Evolutionary conservation across 139 green algal genomes (phyloP).

Genomic region (Trebouxia sp.): DNA sequence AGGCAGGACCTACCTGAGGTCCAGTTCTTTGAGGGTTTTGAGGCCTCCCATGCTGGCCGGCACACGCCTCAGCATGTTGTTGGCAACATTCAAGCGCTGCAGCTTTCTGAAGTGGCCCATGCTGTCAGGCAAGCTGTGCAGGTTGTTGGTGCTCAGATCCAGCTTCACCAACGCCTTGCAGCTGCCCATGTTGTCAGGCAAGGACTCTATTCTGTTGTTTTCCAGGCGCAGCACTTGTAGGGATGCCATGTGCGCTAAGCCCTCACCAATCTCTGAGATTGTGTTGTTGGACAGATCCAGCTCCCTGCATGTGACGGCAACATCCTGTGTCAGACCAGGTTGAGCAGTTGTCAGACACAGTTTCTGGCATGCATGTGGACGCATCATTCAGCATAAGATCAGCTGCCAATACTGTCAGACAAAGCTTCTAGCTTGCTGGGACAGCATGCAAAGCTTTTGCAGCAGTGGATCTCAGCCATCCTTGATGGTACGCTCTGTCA

Average conservation of each 20-base stretch:
- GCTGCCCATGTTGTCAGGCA: slow-evolving; percentile 75
- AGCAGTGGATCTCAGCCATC: too few species aligned
- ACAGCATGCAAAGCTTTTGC: too few species aligned
- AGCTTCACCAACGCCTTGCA: slow-evolving; percentile 69
- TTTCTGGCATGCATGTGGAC: too few species aligned
- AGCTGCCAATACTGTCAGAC: too few species aligned
- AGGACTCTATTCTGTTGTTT: slow-evolving; percentile 75
- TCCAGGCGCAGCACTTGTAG: slow-evolving; percentile 70
- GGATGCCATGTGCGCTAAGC: slow-evolving; percentile 53
- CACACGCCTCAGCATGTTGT: slow-evolving; percentile 73
- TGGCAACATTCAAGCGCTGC: slow-evolving; percentile 67
- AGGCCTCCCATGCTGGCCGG: slow-evolving; percentile 75
- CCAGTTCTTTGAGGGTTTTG: slow-evolving; percentile 78
- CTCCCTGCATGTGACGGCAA: slow-evolving; percentile 37
- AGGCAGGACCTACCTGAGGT: slow-evolving; percentile 51
- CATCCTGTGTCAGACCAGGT: background rate
- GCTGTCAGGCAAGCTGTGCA: slow-evolving; percentile 66
- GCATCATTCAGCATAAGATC: too few species aligned
- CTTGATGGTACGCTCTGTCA: too few species aligned
- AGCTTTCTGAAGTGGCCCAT: slow-evolving; percentile 72
- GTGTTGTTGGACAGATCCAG: slow-evolving; percentile 80
- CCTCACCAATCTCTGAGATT: slow-evolving; percentile 61
- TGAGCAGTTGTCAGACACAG: too few species aligned
- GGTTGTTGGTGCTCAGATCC: slow-evolving; percentile 78
- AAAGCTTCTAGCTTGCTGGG: too few species aligned